phyloP scores from a whole-genome alignment of 495 filamentous ascomycete genomes.

The Aspergillus homomorphus region DNA sequence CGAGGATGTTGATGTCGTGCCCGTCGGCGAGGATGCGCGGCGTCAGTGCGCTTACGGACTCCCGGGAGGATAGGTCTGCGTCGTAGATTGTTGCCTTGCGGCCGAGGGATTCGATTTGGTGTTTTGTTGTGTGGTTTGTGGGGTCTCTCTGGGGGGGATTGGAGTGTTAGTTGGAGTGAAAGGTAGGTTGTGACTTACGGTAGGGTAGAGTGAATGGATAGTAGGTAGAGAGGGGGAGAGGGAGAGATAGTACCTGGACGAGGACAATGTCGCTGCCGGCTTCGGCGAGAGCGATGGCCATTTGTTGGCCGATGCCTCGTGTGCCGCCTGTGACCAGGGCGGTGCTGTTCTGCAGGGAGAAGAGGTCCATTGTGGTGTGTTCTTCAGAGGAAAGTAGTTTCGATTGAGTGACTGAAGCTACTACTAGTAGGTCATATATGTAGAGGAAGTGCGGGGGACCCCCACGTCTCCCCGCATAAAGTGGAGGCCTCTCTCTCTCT shows the following conservation, averaged over 20 bases:
- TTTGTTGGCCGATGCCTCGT: constrained; percentile 2
- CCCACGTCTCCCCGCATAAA: constrained; percentile 1
- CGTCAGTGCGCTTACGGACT: constrained; percentile 55
- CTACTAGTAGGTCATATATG: neutral
- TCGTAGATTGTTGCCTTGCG: constrained; percentile 66
- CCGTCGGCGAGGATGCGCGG: constrained; percentile 58
- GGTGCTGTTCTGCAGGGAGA: constrained; percentile 6
- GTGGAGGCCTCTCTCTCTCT: neutral
- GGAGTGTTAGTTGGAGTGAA: neutral
- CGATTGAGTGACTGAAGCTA: neutral
- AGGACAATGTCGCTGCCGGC: constrained; percentile 41
- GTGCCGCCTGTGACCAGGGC: constrained; percentile 13
- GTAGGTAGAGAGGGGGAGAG: no score
- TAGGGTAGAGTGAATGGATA: no score
- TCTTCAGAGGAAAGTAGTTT: no score
- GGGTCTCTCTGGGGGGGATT: constrained; percentile 14
- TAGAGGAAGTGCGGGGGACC: neutral
- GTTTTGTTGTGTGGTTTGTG: constrained; percentile 53
- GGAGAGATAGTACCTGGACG: constrained; percentile 37
- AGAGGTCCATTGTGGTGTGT: constrained; percentile 3
- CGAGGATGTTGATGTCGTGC: constrained; percentile 63
- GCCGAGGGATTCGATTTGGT: constrained; percentile 42
- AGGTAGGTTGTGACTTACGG: no score
- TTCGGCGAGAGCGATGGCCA: constrained; percentile 11
- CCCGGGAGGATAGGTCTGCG: constrained; percentile 62